Evolutionary conservation across 139 green algal species (phyloP).

Genomic region (Chlorella sp.): DNA sequence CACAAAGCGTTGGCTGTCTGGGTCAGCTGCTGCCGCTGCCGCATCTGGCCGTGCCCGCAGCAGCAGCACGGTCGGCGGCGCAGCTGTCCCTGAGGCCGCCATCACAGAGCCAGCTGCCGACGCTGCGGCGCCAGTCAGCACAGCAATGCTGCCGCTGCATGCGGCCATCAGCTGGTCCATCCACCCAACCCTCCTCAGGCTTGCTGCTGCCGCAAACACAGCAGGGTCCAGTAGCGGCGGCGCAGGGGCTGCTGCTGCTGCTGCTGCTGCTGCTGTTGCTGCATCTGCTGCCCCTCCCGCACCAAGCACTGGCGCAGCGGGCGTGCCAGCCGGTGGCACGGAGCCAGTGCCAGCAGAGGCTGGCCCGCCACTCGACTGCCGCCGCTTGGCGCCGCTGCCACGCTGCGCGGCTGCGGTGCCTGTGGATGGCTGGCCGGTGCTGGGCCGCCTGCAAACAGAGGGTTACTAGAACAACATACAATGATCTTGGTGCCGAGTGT

Average conservation of each 20-base stretch:
- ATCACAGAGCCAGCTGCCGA: background rate
- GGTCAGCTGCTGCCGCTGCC: background rate
- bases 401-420: background rate
- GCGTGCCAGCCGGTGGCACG: background rate
- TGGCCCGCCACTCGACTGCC: background rate
- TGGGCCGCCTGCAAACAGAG: background rate
- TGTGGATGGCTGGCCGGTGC: background rate
- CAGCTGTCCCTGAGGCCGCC: background rate
- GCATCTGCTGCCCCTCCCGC: background rate
- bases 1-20: constrained; percentile 7
- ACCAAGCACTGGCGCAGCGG: no score
- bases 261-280: background rate
- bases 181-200: background rate
- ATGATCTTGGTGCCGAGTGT: background rate
- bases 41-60: background rate
- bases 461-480: background rate
- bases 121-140: background rate
- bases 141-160: constrained; percentile 5
- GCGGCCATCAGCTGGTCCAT: constrained; percentile 19
- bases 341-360: no score
- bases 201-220: constrained; percentile 20
- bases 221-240: constrained; percentile 18
- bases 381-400: constrained; percentile 10
- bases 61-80: constrained; percentile 2
- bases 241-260: background rate